These are phyloP conservation scores for Sphaceloma murrayae DNA, from an alignment of 2,329 filamentous ascomycete species.

Conservation along the genomic window DNA sequence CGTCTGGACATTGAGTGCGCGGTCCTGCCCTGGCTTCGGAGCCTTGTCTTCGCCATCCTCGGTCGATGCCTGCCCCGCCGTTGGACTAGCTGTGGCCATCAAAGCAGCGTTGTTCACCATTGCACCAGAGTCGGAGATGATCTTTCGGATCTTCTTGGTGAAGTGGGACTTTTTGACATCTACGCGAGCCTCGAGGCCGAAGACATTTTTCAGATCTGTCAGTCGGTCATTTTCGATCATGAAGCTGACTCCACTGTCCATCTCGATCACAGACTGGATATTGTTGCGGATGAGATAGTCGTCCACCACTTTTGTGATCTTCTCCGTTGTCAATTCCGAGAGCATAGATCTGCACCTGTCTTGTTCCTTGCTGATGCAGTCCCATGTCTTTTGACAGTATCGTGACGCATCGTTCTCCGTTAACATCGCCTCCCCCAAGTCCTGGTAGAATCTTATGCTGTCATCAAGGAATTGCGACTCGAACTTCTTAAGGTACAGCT, in stretches of 20 bases:
- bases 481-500: constrained; percentile 75
- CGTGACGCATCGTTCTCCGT: constrained; percentile 68
- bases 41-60: constrained; percentile 43
- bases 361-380: constrained; percentile 68
- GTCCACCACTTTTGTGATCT: constrained; percentile 70
- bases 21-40: constrained; percentile 39
- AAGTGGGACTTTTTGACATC: constrained; percentile 64
- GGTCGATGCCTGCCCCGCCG: constrained; percentile 37
- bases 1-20: constrained; percentile 63
- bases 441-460: constrained; percentile 63
- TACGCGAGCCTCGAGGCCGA: constrained; percentile 66
- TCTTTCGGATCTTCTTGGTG: constrained; percentile 59
- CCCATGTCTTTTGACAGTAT: constrained; percentile 69
- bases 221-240: constrained; percentile 88
- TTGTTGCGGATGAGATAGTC: constrained; percentile 67
- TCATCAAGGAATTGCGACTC: constrained; percentile 65
- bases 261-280: constrained; percentile 68
- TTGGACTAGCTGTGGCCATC: constrained; percentile 47
- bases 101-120: constrained; percentile 66
- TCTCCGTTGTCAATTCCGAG: constrained; percentile 59
- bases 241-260: constrained; percentile 75
- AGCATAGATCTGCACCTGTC: constrained; percentile 77
- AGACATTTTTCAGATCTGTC: constrained; percentile 71
- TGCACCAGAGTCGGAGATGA: constrained; percentile 68
- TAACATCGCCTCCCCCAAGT: constrained; percentile 65